A percentile compares a stretch with the other conserved stretches of the same genome.
These are phyloP conservation scores for Oenanthe javanica DNA, from an alignment of 140 eudicot genomes.

Conservation along the genomic window DNA sequence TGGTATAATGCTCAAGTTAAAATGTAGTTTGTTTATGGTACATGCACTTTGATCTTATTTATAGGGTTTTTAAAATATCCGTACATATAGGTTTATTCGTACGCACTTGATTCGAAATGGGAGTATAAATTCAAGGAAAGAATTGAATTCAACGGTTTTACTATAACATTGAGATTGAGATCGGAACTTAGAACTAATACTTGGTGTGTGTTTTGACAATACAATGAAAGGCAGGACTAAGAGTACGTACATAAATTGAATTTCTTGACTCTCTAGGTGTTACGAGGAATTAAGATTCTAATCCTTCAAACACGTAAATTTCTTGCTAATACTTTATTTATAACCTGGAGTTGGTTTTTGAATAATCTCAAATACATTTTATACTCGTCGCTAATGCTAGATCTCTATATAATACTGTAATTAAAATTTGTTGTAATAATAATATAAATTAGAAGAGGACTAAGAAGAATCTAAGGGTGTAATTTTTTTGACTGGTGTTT, in stretches of 20 bases:
- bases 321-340: not conserved
- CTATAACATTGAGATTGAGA: not conserved
- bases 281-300: slow-evolving; percentile 8
- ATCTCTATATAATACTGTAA: too few relatives aligned
- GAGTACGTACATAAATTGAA: slow-evolving; percentile 40
- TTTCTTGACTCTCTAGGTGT: slow-evolving; percentile 39
- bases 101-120: not conserved
- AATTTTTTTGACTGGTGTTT: not conserved
- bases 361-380: not conserved
- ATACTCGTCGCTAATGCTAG: too few relatives aligned
- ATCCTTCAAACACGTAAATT: slow-evolving; percentile 64
- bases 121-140: slow-evolving; percentile 17
- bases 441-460: not conserved
- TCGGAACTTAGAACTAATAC: slow-evolving; percentile 31
- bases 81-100: too few relatives aligned
- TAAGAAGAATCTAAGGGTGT: not conserved
- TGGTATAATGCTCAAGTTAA: not conserved
- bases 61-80: too few relatives aligned
- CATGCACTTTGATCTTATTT: not conserved
- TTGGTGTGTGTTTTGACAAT: slow-evolving; percentile 27
- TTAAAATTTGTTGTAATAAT: too few relatives aligned
- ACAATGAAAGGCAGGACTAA: slow-evolving; percentile 9
- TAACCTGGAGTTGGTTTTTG: not conserved
- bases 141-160: slow-evolving; percentile 17
- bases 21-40: not conserved